Evolutionary conservation across 306 rosid genomes (phyloP).

Genomic region (Mimosa pudica): DNA sequence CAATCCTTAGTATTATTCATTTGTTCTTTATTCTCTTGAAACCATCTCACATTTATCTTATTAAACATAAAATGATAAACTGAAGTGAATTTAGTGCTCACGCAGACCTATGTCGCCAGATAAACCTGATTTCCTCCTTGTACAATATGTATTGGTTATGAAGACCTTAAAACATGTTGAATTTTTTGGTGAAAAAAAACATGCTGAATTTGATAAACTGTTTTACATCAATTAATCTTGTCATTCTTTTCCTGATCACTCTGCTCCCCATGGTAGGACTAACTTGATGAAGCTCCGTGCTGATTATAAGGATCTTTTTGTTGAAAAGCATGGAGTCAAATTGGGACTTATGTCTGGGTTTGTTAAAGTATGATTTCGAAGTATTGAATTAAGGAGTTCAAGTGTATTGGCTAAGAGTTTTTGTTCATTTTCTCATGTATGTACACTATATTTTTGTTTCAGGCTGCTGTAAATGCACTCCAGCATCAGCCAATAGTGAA

Average conservation of each 20-base stretch:
- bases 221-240: background rate
- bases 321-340: constrained; percentile 65
- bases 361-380: constrained; percentile 54
- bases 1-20: background rate
- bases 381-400: constrained; percentile 23
- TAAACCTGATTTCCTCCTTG: constrained; percentile 2
- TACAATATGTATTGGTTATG: background rate
- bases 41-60: background rate
- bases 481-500: constrained; percentile 59
- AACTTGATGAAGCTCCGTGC: constrained; percentile 63
- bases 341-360: constrained; percentile 69
- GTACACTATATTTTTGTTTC: constrained; percentile 16
- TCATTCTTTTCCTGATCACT: constrained; percentile 39
- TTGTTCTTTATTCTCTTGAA: background rate
- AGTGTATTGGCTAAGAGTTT: background rate
- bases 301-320: constrained; percentile 65
- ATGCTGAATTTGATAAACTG: background rate
- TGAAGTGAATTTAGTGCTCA: constrained; percentile 10
- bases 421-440: constrained; percentile 25
- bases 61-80: background rate
- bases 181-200: too few relatives aligned
- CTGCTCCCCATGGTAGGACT: constrained; percentile 49
- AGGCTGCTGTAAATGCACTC: constrained; percentile 69
- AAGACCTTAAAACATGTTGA: constrained; percentile 10
- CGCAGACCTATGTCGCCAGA: background rate